Conservation (phyloP, 2,329 filamentous ascomycete species). For the Aspergillus neoniger region DNA sequence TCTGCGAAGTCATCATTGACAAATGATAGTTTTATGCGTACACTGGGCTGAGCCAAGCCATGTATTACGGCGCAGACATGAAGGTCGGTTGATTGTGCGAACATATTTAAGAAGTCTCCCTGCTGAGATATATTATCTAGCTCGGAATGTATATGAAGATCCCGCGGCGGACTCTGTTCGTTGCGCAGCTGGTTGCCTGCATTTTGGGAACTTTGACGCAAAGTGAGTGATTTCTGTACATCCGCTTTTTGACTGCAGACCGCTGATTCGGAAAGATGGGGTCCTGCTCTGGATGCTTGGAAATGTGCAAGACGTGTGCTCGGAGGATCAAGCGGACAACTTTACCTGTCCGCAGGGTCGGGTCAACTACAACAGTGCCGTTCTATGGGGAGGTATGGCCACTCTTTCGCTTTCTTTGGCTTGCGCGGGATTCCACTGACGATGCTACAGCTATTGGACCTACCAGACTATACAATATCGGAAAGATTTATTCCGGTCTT, state of each 20-base stretch:
- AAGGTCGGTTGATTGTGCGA: slow-evolving; percentile 51
- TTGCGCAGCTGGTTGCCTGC: slow-evolving; percentile 50
- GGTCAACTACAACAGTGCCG: slow-evolving; percentile 47
- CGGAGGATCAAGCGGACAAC: slow-evolving; percentile 42
- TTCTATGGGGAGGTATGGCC: slow-evolving; percentile 47
- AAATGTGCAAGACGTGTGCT: slow-evolving; percentile 45
- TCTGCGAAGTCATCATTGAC: slow-evolving; percentile 54
- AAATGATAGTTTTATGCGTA: slow-evolving; percentile 61
- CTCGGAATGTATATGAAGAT: slow-evolving; percentile 55
- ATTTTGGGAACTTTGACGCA: slow-evolving; percentile 49
- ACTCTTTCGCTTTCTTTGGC: background rate
- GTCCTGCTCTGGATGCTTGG: slow-evolving; percentile 35
- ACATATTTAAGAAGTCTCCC: background rate
- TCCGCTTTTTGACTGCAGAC: background rate
- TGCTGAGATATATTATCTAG: slow-evolving; percentile 21
- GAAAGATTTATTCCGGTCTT: slow-evolving; percentile 48
- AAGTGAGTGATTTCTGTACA: slow-evolving; percentile 15
- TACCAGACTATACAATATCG: slow-evolving; percentile 47
- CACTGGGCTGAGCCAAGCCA: slow-evolving; percentile 55
- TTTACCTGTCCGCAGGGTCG: slow-evolving; percentile 52
- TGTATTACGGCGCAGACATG: slow-evolving; percentile 52
- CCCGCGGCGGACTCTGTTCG: slow-evolving; percentile 49
- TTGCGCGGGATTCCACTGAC: background rate
- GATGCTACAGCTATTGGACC: slow-evolving; percentile 46
- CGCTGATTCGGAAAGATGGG: slow-evolving; percentile 38